phyloP scores from a whole-genome alignment of 768 basidiomycete species.

The Trametes cingulata region DNA sequence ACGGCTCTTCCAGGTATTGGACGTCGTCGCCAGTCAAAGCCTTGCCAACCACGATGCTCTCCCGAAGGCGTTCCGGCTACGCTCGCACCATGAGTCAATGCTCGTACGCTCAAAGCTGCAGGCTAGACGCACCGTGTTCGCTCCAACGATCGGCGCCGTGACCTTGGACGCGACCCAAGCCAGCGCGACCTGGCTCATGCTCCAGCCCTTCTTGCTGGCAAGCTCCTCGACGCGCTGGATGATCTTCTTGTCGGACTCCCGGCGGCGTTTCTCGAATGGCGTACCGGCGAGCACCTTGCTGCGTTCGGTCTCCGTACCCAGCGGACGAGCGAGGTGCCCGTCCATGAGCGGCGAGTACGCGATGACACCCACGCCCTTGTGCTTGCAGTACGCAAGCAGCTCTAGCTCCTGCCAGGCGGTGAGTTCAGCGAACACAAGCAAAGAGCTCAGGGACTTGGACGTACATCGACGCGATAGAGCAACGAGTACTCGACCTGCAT shows the following conservation, averaged over 20 bases:
- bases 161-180: constrained; percentile 45
- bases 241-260: constrained; percentile 37
- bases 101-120: neutral
- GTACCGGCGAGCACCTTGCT: constrained; percentile 22
- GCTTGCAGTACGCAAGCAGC: constrained; percentile 46
- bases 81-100: neutral
- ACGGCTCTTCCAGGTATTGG: constrained; percentile 55
- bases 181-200: constrained; percentile 49
- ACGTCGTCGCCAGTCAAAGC: constrained; percentile 57
- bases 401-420: constrained; percentile 40
- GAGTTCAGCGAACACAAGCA: neutral
- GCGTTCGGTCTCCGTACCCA: constrained; percentile 31
- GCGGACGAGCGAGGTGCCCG: constrained; percentile 42
- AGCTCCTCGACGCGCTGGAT: constrained; percentile 43
- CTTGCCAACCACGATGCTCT: constrained; percentile 38
- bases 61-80: constrained; percentile 28
- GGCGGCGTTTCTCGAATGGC: constrained; percentile 26
- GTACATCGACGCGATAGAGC: constrained; percentile 55
- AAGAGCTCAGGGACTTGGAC: neutral
- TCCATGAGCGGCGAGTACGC: constrained; percentile 49
- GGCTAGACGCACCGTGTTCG: constrained; percentile 30
- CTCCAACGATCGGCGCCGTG: constrained; percentile 46
- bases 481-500: constrained; percentile 58
- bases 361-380: constrained; percentile 53
- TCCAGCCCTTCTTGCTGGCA: constrained; percentile 39